Evolutionary conservation across 371 early-diverging fungal species (phyloP), one percentile per base, ranked within the genome.

Genomic region (Saksenaea oblongispora): DNA sequence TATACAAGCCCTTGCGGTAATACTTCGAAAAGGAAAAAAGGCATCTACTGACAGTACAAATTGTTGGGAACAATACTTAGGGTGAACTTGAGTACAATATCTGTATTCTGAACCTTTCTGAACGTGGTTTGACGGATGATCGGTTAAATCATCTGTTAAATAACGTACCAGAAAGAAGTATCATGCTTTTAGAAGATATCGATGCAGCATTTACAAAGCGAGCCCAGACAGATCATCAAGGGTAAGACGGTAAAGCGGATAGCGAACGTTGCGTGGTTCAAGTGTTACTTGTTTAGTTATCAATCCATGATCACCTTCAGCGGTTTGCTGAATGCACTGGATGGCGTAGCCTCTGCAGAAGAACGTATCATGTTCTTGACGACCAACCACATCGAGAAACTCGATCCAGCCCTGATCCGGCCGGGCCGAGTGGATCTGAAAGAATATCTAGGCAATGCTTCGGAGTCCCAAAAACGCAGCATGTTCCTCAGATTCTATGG

Each of bases 351-450:
- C 8, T 94, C 98, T 3, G 89, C 97, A 44, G 98, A 99, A 75
- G 99, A 98, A 66, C 88, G 99, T 36, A 91, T 99, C 53, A 91
- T 98, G 27, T 95, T 99, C 70, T 98, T 99, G 95, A 99, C 99
- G 11, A 99, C 99, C 10, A 99, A 99, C 75, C 97, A 98, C 70
- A 86, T 98, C 27, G 98, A 97, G 28, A 84, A 85, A 3, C 86
- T 99, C 42, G 99, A 99, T 75, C 93, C 95, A 2, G 99, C 99
- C 0, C 82, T 99, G 42, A 91, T 99, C 61, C 86, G 99, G 34
- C 99, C 99, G 3, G 99, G 99, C 2, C 87, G 99, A 42, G 97
- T 99, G 10, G 99, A 99, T 67, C 60, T 96, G 62, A 92, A 96
- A 68, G 93, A 93, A 56, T 89, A 85, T 58, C 83, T 99, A 22